Base-by-base conservation (phyloP, 192 early-diverging fungal species). In the Coemansia sp. region DNA sequence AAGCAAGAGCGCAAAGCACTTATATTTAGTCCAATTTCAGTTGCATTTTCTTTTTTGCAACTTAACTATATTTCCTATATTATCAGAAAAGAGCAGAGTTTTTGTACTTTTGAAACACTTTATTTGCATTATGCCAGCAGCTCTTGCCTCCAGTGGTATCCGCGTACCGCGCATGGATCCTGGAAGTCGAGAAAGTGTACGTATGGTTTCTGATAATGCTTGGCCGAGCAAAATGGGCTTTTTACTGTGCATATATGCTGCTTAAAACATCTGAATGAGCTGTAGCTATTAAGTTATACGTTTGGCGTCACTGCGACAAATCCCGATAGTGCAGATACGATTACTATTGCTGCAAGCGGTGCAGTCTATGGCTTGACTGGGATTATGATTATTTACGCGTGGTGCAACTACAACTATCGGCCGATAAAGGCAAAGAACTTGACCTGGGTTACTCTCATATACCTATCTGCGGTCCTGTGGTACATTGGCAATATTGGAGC, bases 361-460 rank as follows among this genome's bases (percentile, higher is more conserved):
- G 39, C 26, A 0, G n/a, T 76, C 2, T 76, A 54, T 35, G 65
- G 62, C 0, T 6, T 76, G 13, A 76, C 72, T 3, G 45, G 50
- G 1, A 20, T 76, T 16, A 57, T 69, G 50, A 16, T 76, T 10
- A 26, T 57, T 3, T 69, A 61, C 18, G 66, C 72, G 2, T 76
- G 72, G 72, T 45, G 60, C 28, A 76, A 76, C 57, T 35, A 44
- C 50, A 65, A 41, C 23, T 26, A 60, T 30, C 57, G 58, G 19
- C 72, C 72, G n/a, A 76, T 76, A 20, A 57, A 55, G 3, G 72
- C 66, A 3, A 76, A 76, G 18, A 76, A 76, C 46, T 40, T 76
- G 55, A 19, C 42, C 14, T 59, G 57, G 58, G 54, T 47, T 15
- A 65, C 72, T 21, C 49, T 49, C 3, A 64, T 76, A 11, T 67